Evolutionary conservation across 306 rosid species (phyloP).

Genomic region (Biancaea sappan): DNA sequence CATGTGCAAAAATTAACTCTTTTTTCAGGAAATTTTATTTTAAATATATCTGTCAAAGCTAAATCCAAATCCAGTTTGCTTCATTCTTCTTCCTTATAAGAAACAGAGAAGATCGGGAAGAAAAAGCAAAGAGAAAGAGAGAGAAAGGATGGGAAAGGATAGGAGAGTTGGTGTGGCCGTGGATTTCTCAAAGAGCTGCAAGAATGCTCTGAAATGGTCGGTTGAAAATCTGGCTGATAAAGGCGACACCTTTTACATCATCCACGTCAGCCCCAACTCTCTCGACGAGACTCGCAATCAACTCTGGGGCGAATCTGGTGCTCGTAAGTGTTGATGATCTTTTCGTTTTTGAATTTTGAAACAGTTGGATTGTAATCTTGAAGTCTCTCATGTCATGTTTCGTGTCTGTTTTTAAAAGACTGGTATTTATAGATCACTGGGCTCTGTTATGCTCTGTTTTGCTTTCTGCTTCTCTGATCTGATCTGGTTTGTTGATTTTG

Average conservation of each 20-base stretch:
- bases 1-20: background rate
- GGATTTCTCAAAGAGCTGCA: constrained; percentile 90
- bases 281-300: constrained; percentile 47
- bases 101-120: background rate
- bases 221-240: constrained; percentile 77
- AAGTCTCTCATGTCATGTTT: too few relatives aligned
- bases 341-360: background rate
- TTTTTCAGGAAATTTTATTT: too few relatives aligned
- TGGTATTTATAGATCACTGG: too few relatives aligned
- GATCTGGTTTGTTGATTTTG: background rate
- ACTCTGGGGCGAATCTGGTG: constrained; percentile 70
- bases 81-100: background rate
- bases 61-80: background rate
- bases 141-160: constrained; percentile 61
- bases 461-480: background rate
- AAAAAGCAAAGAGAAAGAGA: background rate
- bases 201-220: constrained; percentile 87
- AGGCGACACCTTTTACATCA: constrained; percentile 76
- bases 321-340: constrained; percentile 64
- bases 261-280: constrained; percentile 55
- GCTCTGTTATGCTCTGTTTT: background rate
- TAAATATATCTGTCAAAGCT: background rate
- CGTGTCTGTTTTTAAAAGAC: too few relatives aligned
- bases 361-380: too few relatives aligned
- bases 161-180: constrained; percentile 80